Evolutionary conservation across 306 rosid species (phyloP).

Genomic region (barrel medic (Medicago truncatula)): MtrunA17r5.0-ANR NC_053042.1:36031001-36031500

Average conservation of each 20-base stretch:
- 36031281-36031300: not conserved
- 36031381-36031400: slow-evolving; percentile 27
- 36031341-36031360: not conserved
- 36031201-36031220: too few species aligned
- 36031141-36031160: too few species aligned
- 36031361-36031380: not conserved
- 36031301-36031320: not conserved
- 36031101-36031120: too few species aligned
- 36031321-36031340: not conserved
- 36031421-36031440: slow-evolving; percentile 30
- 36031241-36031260: not conserved
- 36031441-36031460: slow-evolving; percentile 29
- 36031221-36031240: not conserved
- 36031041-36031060: not conserved
- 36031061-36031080: too few species aligned
- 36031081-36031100: too few species aligned
- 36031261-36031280: not conserved
- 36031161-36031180: too few species aligned
- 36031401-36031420: slow-evolving; percentile 19
- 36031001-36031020: not conserved
- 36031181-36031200: too few species aligned
- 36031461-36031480: slow-evolving; percentile 44
- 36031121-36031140: too few species aligned
- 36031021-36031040: too few species aligned
- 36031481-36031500: slow-evolving; percentile 43